Percentiles rank a stretch among this genome's conserved stretches.
Evolutionary conservation across 2,329 filamentous ascomycete species (phyloP).

Genomic region (Emydomyces testavorans): DNA sequence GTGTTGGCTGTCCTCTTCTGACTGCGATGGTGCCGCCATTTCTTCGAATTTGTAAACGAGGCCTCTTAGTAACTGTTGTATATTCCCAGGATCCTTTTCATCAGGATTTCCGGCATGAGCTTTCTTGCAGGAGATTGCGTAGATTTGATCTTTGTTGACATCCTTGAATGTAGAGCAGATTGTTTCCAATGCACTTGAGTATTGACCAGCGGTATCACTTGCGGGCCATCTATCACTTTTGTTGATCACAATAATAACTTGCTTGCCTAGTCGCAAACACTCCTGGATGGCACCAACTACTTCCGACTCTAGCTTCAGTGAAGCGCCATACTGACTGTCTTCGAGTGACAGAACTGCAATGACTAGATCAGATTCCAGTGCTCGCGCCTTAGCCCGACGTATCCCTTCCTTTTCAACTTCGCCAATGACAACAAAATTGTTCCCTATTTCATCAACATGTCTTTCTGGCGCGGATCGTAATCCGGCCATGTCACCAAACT

Average conservation of each 20-base stretch:
- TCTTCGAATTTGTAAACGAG: conserved; percentile 56
- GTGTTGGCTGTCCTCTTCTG: conserved; percentile 28
- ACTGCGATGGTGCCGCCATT: conserved; percentile 31
- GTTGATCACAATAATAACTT: conserved; percentile 50
- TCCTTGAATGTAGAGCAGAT: conserved; percentile 14
- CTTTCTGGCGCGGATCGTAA: conserved; percentile 45
- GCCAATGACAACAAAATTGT: conserved; percentile 42
- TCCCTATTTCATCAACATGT: conserved; percentile 9
- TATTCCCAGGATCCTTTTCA: conserved; percentile 46
- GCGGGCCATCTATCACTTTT: conserved; percentile 44
- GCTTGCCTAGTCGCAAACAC: conserved; percentile 40
- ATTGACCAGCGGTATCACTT: conserved; percentile 10
- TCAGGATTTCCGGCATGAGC: conserved; percentile 29
- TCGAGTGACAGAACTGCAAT: conserved; percentile 71
- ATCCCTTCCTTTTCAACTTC: conserved; percentile 83
- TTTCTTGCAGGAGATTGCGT: conserved; percentile 62
- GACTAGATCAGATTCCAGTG: conserved; percentile 72
- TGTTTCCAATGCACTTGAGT: conserved; percentile 8
- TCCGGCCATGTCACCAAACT: conserved; percentile 91
- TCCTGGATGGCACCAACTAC: conserved; percentile 44
- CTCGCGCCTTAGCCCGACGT: conserved; percentile 67
- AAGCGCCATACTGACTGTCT: conserved; percentile 23
- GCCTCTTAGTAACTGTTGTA: conserved; percentile 56
- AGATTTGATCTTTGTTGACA: conserved; percentile 35
- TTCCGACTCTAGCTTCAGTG: conserved; percentile 40